Conservation (phyloP, 1,284 basidiomycete genomes). For the Naganishia liquefaciens region DNA sequence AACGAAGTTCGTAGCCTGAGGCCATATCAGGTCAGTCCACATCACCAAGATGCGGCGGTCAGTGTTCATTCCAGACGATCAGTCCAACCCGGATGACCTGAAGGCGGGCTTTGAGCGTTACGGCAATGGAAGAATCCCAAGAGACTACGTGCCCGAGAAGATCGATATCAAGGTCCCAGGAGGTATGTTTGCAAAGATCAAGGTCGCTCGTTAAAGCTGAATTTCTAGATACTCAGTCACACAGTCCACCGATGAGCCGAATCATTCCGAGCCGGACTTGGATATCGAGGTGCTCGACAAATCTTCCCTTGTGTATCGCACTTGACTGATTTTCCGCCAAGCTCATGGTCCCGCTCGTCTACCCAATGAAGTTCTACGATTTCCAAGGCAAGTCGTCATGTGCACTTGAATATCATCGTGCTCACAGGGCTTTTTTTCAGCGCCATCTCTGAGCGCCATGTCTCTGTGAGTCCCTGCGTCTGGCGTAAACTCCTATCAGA, state of each 20-base stretch:
- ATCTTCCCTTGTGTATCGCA: background rate
- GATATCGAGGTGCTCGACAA: slow-evolving; percentile 13
- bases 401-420: background rate
- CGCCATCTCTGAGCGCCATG: slow-evolving; percentile 20
- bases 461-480: slow-evolving; percentile 5
- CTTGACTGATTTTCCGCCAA: background rate
- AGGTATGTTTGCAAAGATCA: slow-evolving; percentile 2
- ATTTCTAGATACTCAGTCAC: background rate
- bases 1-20: background rate
- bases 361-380: slow-evolving; percentile 24
- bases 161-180: slow-evolving; percentile 21
- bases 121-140: slow-evolving; percentile 10
- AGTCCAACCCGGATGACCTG: slow-evolving; percentile 15
- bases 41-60: background rate
- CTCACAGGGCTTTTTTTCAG: background rate
- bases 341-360: slow-evolving; percentile 23
- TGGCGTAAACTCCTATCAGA: no score
- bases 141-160: slow-evolving; percentile 11
- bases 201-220: no score
- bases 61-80: background rate
- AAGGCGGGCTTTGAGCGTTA: slow-evolving; percentile 19
- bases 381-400: slow-evolving; percentile 1
- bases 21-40: slow-evolving; percentile 11
- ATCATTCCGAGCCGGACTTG: slow-evolving; percentile 20
- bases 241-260: slow-evolving; percentile 14